Evolutionary conservation across 805 yeast genomes (phyloP).

Genomic region (Zygosaccharomyces siamensis): DNA sequence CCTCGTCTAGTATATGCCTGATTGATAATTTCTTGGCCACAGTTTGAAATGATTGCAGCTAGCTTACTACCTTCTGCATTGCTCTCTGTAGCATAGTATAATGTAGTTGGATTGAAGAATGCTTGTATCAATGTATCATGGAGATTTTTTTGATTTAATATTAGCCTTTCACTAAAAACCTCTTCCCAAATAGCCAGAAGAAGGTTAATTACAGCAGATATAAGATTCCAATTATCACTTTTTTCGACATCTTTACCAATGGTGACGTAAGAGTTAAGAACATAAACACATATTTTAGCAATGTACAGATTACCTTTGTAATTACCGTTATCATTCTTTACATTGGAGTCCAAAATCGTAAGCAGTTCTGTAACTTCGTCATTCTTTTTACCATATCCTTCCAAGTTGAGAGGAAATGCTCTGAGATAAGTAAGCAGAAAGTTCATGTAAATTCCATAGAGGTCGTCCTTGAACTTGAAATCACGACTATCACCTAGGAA

Average conservation of each 20-base stretch:
- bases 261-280: constrained; percentile 16
- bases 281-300: constrained; percentile 15
- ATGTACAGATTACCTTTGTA: constrained; percentile 25
- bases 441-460: constrained; percentile 27
- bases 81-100: constrained; percentile 37
- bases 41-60: constrained; percentile 8
- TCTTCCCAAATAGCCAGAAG: constrained; percentile 52
- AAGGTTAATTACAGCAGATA: constrained; percentile 31
- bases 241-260: background rate
- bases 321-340: constrained; percentile 26
- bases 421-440: constrained; percentile 21
- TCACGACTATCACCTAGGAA: constrained; percentile 1
- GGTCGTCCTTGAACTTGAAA: constrained; percentile 32
- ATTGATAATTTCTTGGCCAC: constrained; percentile 42
- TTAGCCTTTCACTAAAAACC: constrained; percentile 53
- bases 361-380: constrained; percentile 19
- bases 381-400: background rate
- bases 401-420: constrained; percentile 16
- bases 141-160: constrained; percentile 58
- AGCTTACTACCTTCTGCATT: constrained; percentile 15
- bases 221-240: constrained; percentile 5
- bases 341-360: constrained; percentile 17
- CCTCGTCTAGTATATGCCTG: constrained; percentile 61
- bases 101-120: constrained; percentile 40
- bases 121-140: constrained; percentile 56